A percentile compares a stretch with the other conserved stretches of the same genome.
Conservation (phyloP, 2,329 filamentous ascomycete genomes). For the Eutypella sp. region DNA sequence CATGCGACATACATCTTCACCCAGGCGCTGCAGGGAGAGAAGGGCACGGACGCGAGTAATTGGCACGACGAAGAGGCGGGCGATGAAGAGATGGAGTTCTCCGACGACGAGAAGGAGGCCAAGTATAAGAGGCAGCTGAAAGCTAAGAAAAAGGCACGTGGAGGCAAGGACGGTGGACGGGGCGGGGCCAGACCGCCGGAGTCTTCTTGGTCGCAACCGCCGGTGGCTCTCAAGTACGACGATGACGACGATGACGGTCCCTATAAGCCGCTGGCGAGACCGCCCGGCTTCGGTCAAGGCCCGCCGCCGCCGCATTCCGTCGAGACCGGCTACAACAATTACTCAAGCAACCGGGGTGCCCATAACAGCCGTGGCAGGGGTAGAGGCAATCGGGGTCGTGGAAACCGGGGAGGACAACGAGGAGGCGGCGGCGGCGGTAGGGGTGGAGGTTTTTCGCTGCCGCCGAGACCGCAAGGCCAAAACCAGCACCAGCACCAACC, state of each 20-base stretch:
- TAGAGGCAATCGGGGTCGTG: slow-evolving; percentile 36
- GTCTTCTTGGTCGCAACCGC: slow-evolving; percentile 29
- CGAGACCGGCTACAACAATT: slow-evolving; percentile 35
- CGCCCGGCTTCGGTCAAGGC: slow-evolving; percentile 54
- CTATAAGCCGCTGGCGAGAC: slow-evolving; percentile 67
- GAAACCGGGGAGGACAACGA: slow-evolving; percentile 36
- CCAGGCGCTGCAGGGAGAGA: slow-evolving; percentile 69
- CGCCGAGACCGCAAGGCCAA: slow-evolving; percentile 23
- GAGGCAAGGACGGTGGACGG: slow-evolving; percentile 31
- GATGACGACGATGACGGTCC: slow-evolving; percentile 57
- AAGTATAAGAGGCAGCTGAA: slow-evolving; percentile 70
- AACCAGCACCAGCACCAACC: slow-evolving; percentile 30
- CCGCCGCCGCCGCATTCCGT: slow-evolving; percentile 34
- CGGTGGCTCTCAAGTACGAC: slow-evolving; percentile 58
- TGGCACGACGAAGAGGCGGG: slow-evolving; percentile 87
- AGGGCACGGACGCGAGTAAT: slow-evolving; percentile 92
- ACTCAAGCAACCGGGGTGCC: slow-evolving; percentile 30
- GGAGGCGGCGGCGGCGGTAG: slow-evolving; percentile 27
- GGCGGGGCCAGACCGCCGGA: slow-evolving; percentile 28
- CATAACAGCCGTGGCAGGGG: slow-evolving; percentile 44
- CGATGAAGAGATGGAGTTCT: slow-evolving; percentile 88
- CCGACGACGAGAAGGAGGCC: slow-evolving; percentile 90
- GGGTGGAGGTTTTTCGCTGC: slow-evolving; percentile 32
- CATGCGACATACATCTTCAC: slow-evolving; percentile 86
- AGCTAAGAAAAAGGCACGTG: slow-evolving; percentile 51